phyloP scores from a whole-genome alignment of 2,329 filamentous ascomycete species.

The Aspergillus ibericus region DNA sequence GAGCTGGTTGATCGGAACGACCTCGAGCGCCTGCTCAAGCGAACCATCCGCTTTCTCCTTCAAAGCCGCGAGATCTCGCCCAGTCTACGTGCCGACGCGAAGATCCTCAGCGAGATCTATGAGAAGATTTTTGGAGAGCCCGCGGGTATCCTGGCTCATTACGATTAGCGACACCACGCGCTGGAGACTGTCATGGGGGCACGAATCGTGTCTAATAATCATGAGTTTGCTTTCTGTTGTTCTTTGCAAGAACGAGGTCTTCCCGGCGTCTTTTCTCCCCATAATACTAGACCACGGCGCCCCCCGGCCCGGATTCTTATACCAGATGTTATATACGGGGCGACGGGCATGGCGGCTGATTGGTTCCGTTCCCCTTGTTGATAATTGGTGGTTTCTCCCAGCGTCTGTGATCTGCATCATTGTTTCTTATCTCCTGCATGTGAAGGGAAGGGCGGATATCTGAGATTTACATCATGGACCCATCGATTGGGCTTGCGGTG shows the following conservation, averaged over 20 bases:
- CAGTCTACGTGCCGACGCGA: constrained; percentile 70
- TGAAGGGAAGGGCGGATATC: constrained; percentile 14
- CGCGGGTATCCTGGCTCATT: constrained; percentile 4
- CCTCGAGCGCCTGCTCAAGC: constrained; percentile 63
- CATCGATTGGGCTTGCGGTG: not conserved
- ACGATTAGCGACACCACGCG: not conserved
- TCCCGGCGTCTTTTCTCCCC: not conserved
- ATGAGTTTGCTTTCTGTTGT: not conserved
- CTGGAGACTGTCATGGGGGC: not conserved
- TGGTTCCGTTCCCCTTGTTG: constrained; percentile 2
- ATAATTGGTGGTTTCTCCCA: not conserved
- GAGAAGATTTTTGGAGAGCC: constrained; percentile 44
- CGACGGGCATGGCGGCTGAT: not conserved
- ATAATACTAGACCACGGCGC: not conserved
- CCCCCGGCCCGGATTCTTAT: not conserved
- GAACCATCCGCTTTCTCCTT: constrained; percentile 75
- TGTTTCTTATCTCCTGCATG: constrained; percentile 13
- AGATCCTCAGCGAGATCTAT: constrained; percentile 64
- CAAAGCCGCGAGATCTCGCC: constrained; percentile 71
- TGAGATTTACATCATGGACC: constrained; percentile 6
- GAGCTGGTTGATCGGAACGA: constrained; percentile 57
- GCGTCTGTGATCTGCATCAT: constrained; percentile 8
- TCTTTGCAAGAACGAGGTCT: not conserved
- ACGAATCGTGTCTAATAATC: not conserved
- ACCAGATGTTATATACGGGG: not conserved